Percentiles rank a stretch among this genome's conserved stretches.
These are phyloP conservation scores for Metschnikowia gruessii DNA, from an alignment of 805 yeast genomes.

Conservation along the genomic window DNA sequence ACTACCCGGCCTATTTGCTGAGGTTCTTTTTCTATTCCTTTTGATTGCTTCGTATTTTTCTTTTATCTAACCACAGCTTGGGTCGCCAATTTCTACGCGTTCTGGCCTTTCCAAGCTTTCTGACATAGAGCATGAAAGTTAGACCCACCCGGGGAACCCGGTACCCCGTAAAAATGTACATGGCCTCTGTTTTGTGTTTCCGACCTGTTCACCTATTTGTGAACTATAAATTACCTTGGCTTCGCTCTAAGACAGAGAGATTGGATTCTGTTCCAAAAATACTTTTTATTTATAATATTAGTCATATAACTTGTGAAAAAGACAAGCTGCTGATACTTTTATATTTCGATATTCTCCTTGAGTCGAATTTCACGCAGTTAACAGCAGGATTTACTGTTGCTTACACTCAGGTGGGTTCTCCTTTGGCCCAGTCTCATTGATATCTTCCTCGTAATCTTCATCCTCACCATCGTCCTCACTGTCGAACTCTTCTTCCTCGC, in stretches of 20 bases:
- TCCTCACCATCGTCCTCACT: slow-evolving; percentile 43
- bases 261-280: neutral
- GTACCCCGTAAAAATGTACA: no score
- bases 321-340: neutral
- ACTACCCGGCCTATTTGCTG: no score
- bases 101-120: no score
- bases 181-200: no score
- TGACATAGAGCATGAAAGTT: no score
- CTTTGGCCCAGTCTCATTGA: slow-evolving; percentile 49
- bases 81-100: no score
- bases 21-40: neutral
- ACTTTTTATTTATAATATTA: neutral
- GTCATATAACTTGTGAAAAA: neutral
- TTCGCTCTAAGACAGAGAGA: no score
- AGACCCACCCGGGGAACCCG: no score
- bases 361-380: neutral
- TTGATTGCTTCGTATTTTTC: neutral
- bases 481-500: slow-evolving; percentile 53
- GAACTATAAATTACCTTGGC: neutral
- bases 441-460: slow-evolving; percentile 62
- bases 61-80: neutral
- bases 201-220: no score
- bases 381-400: slow-evolving; percentile 45
- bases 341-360: neutral
- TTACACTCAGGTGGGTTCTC: slow-evolving; percentile 76